Percentiles rank a stretch among this genome's conserved stretches.
phyloP scores from a whole-genome alignment of 495 filamentous ascomycete species.

The Arthonia radiata region DNA sequence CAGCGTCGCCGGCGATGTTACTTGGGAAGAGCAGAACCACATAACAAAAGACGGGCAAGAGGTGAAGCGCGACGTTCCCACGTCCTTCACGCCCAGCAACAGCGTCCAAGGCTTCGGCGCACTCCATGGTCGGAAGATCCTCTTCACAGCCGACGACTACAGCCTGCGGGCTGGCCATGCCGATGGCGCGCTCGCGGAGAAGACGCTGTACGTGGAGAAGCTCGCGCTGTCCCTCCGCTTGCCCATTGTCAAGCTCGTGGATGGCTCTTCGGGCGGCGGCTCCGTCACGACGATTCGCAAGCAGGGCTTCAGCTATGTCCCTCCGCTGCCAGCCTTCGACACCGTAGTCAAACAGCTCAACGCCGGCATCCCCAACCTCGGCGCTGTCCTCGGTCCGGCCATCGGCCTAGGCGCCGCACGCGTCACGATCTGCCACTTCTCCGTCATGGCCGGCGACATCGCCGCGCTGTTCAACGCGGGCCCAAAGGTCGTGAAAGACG shows the following conservation, averaged over 20 bases:
- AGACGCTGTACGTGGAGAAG: conserved; percentile 34
- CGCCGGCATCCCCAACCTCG: conserved; percentile 35
- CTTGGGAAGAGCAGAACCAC: conserved; percentile 27
- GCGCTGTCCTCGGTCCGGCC: conserved; percentile 34
- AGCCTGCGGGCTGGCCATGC: conserved; percentile 38
- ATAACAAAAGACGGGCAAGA: conserved; percentile 21
- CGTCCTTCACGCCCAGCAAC: conserved; percentile 21
- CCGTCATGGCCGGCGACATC: conserved; percentile 37
- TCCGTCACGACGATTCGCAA: conserved; percentile 32
- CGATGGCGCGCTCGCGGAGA: conserved; percentile 29
- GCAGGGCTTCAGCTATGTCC: conserved; percentile 30
- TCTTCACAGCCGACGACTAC: conserved; percentile 38
- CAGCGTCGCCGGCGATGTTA: conserved; percentile 30
- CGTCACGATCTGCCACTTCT: conserved; percentile 35
- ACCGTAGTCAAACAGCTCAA: conserved; percentile 30
- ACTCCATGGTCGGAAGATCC: conserved; percentile 24
- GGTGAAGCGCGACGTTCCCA: conserved; percentile 22
- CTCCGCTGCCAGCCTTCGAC: conserved; percentile 23
- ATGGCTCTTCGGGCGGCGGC: conserved; percentile 35
- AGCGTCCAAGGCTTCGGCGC: conserved; percentile 17
- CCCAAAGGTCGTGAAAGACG: conserved; percentile 33
- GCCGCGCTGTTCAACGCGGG: conserved; percentile 38
- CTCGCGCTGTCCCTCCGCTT: conserved; percentile 14
- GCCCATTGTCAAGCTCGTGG: conserved; percentile 36
- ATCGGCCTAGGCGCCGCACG: conserved; percentile 37